Evolutionary conservation across 495 filamentous ascomycete genomes (phyloP), one percentile per base, ranked within the genome.

Genomic region (Rostrohypoxylon terebratum): DNA sequence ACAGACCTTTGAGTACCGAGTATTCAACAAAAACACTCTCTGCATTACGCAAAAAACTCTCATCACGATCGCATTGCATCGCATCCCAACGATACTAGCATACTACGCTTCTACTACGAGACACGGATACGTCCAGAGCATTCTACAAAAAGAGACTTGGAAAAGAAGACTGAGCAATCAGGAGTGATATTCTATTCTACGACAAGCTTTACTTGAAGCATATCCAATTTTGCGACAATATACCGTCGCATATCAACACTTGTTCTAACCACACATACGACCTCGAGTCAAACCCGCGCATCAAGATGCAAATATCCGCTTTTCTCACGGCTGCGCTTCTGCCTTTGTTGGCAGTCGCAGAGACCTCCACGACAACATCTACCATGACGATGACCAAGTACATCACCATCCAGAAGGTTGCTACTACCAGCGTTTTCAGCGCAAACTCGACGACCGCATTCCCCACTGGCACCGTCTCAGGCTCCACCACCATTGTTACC

Each of bases 301-400:
- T 76, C 78, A 77, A 72, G 42, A 82, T 84, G 81, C 81, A 79
- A 54, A 62, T 84, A 70, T 72, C 77, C 44, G 53, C 75, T 1
- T 69, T 78, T 38, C 14, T 82, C 61, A 70, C 76, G 38, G 69
- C 81, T 25, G 80, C 81, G 61, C 77, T 86, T 50, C 79, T 87
- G 59, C 81, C 85, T 55, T 65, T 83, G 60, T 75, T 79, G 69
- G 81, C 82, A 36, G 69, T 82, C 42, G 79, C 82, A 7, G 77
- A 76, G 13, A 83, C 81, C 47, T 79, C 79, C 2, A 87, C 84
- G 44, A 69, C 78, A 55, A 87, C 85, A 62, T 84, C 82, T 47
- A 85, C 81, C 28, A 71, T 81, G 71, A 86, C 84, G 34, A 79
- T 86, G 73, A 87, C 85, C 69, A 81, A 83, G 76, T 87, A 84